phyloP scores from a whole-genome alignment of 2,329 filamentous ascomycete species.

The Exophiala mesophila region DNA sequence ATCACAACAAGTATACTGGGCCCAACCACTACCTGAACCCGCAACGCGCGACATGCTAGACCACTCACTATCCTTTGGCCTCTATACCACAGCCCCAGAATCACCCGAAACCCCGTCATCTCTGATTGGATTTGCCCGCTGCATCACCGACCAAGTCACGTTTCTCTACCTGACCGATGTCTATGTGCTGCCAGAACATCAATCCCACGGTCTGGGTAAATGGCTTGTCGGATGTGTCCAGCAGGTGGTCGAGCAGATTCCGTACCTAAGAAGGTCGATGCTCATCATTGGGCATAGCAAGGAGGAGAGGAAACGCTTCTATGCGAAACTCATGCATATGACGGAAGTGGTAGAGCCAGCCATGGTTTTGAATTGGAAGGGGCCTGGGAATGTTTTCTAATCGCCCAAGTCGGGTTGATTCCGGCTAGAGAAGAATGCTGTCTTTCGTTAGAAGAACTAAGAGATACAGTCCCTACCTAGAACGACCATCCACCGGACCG shows the following conservation, averaged over 20 bases:
- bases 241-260: constrained; percentile 53
- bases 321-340: constrained; percentile 26
- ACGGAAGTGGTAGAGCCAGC: constrained; percentile 10
- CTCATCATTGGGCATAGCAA: constrained; percentile 44
- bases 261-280: constrained; percentile 55
- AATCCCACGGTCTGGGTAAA: constrained; percentile 57
- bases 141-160: constrained; percentile 66
- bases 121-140: constrained; percentile 52
- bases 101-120: constrained; percentile 6
- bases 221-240: constrained; percentile 61
- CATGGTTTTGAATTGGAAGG: constrained; percentile 8
- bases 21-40: constrained; percentile 46
- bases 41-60: constrained; percentile 50
- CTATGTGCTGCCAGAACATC: constrained; percentile 57
- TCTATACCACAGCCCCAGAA: constrained; percentile 41
- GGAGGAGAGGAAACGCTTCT: constrained; percentile 22
- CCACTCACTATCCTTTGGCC: constrained; percentile 56
- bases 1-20: constrained; percentile 59
- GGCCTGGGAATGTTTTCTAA: constrained; percentile 8
- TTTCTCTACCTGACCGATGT: constrained; percentile 67
- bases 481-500: too few relatives aligned
- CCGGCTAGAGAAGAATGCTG: too few relatives aligned
- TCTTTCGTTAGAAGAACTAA: too few relatives aligned
- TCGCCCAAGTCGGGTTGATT: too few relatives aligned
- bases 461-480: too few relatives aligned